Evolutionary conservation across 345 rosid genomes (phyloP).

Genomic region (Punica granatum): DNA sequence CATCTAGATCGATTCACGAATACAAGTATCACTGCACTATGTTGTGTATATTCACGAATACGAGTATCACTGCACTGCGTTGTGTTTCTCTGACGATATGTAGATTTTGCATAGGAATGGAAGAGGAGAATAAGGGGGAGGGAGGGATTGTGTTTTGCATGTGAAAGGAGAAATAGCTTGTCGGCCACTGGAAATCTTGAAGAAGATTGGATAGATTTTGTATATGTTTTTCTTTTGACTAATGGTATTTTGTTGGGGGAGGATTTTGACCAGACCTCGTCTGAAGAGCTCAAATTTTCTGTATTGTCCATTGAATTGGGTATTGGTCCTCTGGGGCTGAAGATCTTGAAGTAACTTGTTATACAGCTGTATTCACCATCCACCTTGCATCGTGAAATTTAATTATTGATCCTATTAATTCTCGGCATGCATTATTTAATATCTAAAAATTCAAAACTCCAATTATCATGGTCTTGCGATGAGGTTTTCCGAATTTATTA

Average conservation of each 20-base stretch:
- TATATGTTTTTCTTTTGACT: neutral
- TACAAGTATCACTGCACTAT: no score
- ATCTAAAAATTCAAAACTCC: no score
- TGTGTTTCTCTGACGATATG: no score
- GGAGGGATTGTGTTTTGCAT: neutral
- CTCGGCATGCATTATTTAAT: no score
- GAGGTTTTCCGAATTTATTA: no score
- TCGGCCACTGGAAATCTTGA: constrained; percentile 11
- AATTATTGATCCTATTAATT: neutral
- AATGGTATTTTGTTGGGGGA: neutral
- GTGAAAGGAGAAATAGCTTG: neutral
- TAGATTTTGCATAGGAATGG: neutral
- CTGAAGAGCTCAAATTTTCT: neutral
- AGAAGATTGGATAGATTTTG: neutral
- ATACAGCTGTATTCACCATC: neutral
- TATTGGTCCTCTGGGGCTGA: neutral
- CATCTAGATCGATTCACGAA: no score
- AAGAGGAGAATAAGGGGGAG: neutral
- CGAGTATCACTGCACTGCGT: no score
- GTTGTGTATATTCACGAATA: no score
- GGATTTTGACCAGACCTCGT: constrained; percentile 13
- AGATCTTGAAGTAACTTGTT: neutral
- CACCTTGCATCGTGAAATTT: neutral
- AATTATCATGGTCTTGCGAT: no score
- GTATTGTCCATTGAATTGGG: neutral